Percentiles rank a stretch among this genome's conserved stretches.
Conservation (phyloP, 768 basidiomycete genomes). For the Candolleomyces eurysporus region DNA sequence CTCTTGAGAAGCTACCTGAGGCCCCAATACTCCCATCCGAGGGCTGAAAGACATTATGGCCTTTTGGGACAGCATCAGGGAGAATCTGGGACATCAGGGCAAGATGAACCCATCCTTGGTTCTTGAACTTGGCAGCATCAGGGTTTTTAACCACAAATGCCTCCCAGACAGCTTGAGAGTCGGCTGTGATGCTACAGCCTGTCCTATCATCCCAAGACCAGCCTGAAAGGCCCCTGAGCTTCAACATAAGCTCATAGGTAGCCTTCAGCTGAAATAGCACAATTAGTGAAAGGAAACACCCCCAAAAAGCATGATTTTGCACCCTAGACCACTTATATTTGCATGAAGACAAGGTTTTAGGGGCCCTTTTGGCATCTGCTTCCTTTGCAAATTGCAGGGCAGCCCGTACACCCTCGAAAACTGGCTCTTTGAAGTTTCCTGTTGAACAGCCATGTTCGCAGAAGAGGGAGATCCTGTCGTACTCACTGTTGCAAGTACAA, state of each 20-base stretch:
- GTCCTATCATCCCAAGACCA: conserved; percentile 8
- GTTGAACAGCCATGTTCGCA: too few species aligned
- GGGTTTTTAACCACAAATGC: conserved; percentile 20
- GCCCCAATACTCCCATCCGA: too few species aligned
- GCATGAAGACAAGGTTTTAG: conserved; percentile 11
- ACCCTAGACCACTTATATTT: conserved; percentile 18
- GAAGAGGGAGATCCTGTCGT: too few species aligned
- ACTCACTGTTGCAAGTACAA: too few species aligned
- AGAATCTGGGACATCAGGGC: background rate
- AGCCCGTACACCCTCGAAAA: too few species aligned
- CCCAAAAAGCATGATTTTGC: conserved; percentile 2
- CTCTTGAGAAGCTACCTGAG: too few species aligned
- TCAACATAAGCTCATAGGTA: conserved; percentile 7
- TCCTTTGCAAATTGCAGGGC: too few species aligned
- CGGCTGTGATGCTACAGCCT: conserved; percentile 2
- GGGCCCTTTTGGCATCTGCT: conserved; percentile 6
- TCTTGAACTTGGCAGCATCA: conserved; percentile 19
- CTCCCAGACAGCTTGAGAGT: conserved; percentile 15
- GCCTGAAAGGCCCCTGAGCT: conserved; percentile 6
- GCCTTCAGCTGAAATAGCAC: conserved; percentile 8
- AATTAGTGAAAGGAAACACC: background rate
- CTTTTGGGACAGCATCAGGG: conserved; percentile 8
- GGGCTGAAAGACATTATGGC: conserved; percentile 11
- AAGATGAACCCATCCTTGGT: conserved; percentile 20
- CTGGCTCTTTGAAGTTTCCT: too few species aligned